Base-by-base conservation (phyloP, 768 basidiomycete species). In the Dacryopinax primogenitus region DNA sequence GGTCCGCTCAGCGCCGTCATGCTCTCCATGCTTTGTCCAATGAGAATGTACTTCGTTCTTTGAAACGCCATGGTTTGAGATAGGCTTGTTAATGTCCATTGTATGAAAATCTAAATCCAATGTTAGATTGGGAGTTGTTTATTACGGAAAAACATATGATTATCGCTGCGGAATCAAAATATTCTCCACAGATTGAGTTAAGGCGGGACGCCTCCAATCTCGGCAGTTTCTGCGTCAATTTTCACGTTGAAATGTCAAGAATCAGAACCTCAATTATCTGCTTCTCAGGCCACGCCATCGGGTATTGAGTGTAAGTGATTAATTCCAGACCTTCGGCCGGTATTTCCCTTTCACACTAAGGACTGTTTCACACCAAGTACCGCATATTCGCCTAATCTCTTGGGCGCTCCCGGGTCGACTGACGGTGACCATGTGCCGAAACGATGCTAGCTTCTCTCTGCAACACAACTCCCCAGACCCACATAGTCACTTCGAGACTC, bases 311-410 rank as follows among this genome's bases (percentile, higher is more conserved):
- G n/a, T 47, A 37, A 37, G 18, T 47, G 45, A 47, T 47, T 47
- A 47, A 47, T 47, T 47, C 45, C 45, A 47, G 45, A 47, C 13
- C 45, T 23, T 47, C 45, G 45, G 45, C 45, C n/a, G 45, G 11
- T n/a, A 39, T n/a, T n/a, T 39, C n/a, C 11, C 37, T 11, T 11
- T 39, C 37, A n/a, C n/a, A n/a, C 37, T 11, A 11, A 39, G 12
- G n/a, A 11, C 37, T 11, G 12, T 11, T 39, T 11, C 37, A 39
- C n/a, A n/a, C n/a, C n/a, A n/a, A n/a, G n/a, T n/a, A n/a, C n/a
- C n/a, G n/a, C 23, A 23, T 26, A 47, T 47, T 47, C 45, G n/a
- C n/a, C n/a, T n/a, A n/a, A n/a, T n/a, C 45, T 26, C 45, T 47
- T 47, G 13, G 12, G n/a, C 23, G 45, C 45, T 47, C 45, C 45